phyloP scores from a whole-genome alignment of 371 early-diverging fungal species.

The Actinomucor elegans region DNA sequence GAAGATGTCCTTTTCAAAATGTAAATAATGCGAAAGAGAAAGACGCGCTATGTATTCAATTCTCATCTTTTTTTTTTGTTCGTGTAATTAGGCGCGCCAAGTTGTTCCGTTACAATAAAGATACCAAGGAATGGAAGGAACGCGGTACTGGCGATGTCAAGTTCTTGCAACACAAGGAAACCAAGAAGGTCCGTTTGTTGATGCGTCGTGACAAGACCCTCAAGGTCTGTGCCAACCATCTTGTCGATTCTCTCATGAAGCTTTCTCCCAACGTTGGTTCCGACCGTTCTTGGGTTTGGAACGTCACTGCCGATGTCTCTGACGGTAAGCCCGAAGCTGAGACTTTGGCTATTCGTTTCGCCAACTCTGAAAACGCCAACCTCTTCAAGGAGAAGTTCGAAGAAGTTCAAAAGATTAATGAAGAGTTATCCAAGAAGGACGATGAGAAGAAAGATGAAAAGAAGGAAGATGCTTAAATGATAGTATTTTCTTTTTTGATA shows the following conservation, averaged over 20 bases:
- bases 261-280: conserved; percentile 93
- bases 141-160: conserved; percentile 97
- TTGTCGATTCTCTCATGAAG: conserved; percentile 84
- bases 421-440: conserved; percentile 28
- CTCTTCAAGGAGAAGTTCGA: conserved; percentile 57
- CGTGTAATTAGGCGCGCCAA: conserved; percentile 83
- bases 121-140: conserved; percentile 95
- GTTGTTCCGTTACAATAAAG: conserved; percentile 94
- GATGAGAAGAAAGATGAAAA: conserved; percentile 30
- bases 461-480: conserved; percentile 13
- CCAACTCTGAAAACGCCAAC: conserved; percentile 82
- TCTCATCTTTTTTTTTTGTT: background rate
- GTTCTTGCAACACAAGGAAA: conserved; percentile 88
- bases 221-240: conserved; percentile 98
- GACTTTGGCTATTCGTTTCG: conserved; percentile 94
- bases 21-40: conserved; percentile 53
- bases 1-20: conserved; percentile 92
- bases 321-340: conserved; percentile 86
- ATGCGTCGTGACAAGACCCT: conserved; percentile 98
- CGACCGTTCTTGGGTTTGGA: conserved; percentile 98
- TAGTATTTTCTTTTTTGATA: background rate
- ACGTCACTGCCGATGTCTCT: conserved; percentile 82
- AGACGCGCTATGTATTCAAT: background rate
- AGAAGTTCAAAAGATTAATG: conserved; percentile 43
- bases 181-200: conserved; percentile 86